Conservation (phyloP, 2,329 filamentous ascomycete species). For the Neoarthrinium moseri region DNA sequence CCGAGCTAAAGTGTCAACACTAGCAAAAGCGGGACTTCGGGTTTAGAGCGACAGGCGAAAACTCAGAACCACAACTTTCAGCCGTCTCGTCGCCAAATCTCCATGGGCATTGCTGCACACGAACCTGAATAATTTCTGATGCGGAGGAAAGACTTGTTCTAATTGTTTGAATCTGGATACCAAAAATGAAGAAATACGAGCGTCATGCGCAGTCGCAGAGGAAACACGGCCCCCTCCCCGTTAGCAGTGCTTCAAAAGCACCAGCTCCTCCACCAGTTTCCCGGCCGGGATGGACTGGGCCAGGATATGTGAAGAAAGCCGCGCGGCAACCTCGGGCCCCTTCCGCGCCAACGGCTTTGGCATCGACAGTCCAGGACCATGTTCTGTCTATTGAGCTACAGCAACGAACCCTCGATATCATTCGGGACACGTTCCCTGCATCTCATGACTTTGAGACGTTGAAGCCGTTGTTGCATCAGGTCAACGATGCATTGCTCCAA, state of each 20-base stretch:
- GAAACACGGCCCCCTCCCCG: constrained; percentile 14
- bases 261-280: constrained; percentile 9
- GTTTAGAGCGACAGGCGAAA: too few species aligned
- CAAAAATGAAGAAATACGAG: constrained; percentile 16
- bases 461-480: constrained; percentile 12
- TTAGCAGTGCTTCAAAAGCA: constrained; percentile 16
- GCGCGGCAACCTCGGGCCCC: not conserved
- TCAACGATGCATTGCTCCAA: constrained; percentile 15
- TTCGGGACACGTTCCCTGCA: constrained; percentile 15
- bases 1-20: too few species aligned
- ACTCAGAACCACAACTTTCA: too few species aligned
- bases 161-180: too few species aligned
- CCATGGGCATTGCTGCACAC: too few species aligned
- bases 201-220: constrained; percentile 15
- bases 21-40: too few species aligned
- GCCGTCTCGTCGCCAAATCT: too few species aligned
- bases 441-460: constrained; percentile 15
- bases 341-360: constrained; percentile 1
- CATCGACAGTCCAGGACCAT: constrained; percentile 11
- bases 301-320: constrained; percentile 10
- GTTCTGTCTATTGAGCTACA: constrained; percentile 13
- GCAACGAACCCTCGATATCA: constrained; percentile 15
- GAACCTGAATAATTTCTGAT: too few species aligned
- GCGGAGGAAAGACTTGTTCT: too few species aligned
- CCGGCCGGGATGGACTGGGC: constrained; percentile 15